A percentile compares a stretch with the other conserved stretches of the same genome.
Evolutionary conservation across 768 basidiomycete genomes (phyloP).

Genomic region (Brasilioporus rufonigricans): DNA sequence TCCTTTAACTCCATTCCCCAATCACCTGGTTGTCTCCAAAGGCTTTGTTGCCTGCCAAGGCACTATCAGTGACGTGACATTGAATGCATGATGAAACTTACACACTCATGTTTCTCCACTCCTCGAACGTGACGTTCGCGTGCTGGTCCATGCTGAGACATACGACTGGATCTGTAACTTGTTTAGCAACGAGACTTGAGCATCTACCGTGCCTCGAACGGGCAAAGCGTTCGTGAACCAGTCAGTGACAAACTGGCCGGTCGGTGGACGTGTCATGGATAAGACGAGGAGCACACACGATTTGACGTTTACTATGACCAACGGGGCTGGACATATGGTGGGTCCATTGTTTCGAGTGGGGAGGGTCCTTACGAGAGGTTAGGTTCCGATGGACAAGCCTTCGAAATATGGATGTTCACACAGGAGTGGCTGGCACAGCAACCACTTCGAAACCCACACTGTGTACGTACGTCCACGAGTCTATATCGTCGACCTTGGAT

Average conservation of each 20-base stretch:
- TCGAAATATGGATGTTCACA: slow-evolving; percentile 46
- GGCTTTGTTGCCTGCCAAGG: no score
- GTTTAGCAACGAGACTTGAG: slow-evolving; percentile 76
- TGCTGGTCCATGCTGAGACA: slow-evolving; percentile 72
- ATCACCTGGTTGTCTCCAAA: no score
- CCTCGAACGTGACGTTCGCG: slow-evolving; percentile 71
- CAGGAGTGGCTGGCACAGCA: slow-evolving; percentile 45
- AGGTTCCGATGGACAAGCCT: slow-evolving; percentile 67
- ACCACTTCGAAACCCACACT: slow-evolving; percentile 13
- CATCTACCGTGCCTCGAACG: slow-evolving; percentile 70
- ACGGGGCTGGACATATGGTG: slow-evolving; percentile 78
- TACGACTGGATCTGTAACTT: slow-evolving; percentile 83
- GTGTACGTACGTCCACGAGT: no score
- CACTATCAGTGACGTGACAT: no score
- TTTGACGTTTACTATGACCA: slow-evolving; percentile 66
- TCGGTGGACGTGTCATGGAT: slow-evolving; percentile 47
- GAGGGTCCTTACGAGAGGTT: neutral
- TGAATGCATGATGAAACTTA: slow-evolving; percentile 16
- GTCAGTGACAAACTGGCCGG: slow-evolving; percentile 57
- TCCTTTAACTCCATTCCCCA: no score
- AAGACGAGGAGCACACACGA: slow-evolving; percentile 54
- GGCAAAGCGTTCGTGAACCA: slow-evolving; percentile 51
- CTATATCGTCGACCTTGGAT: no score
- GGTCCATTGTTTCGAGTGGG: slow-evolving; percentile 1
- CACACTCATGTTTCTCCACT: slow-evolving; percentile 44